Percentiles rank a stretch among this genome's conserved stretches.
These are phyloP conservation scores for Pseudogymnoascus sp. DNA, from an alignment of 2,329 filamentous ascomycete species.

Conservation along the genomic window DNA sequence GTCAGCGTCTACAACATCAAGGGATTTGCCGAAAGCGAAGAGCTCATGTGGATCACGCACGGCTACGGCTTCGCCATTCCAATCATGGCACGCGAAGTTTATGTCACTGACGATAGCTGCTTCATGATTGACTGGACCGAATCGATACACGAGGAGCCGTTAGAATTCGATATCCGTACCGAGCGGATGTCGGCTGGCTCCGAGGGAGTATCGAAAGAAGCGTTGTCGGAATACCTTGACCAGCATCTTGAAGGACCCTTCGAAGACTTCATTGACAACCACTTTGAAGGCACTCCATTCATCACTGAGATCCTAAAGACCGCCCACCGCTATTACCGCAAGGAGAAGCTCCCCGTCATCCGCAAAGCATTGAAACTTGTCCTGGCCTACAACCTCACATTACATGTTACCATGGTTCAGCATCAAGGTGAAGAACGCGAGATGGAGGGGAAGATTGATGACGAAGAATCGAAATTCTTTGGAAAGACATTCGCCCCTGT, in stretches of 20 bases:
- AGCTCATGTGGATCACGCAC: slow-evolving; percentile 83
- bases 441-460: slow-evolving; percentile 74
- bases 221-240: slow-evolving; percentile 86
- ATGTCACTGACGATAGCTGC: slow-evolving; percentile 82
- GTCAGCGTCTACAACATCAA: slow-evolving; percentile 95
- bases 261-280: slow-evolving; percentile 88
- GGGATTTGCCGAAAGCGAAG: slow-evolving; percentile 61
- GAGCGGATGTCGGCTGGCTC: slow-evolving; percentile 82
- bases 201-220: slow-evolving; percentile 72
- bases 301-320: slow-evolving; percentile 95
- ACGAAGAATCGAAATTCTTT: slow-evolving; percentile 76
- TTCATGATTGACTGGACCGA: slow-evolving; percentile 94
- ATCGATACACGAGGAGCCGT: slow-evolving; percentile 63
- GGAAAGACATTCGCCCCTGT: slow-evolving; percentile 89
- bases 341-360: slow-evolving; percentile 80
- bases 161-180: slow-evolving; percentile 77
- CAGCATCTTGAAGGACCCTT: slow-evolving; percentile 89
- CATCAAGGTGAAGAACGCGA: slow-evolving; percentile 72
- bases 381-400: slow-evolving; percentile 87
- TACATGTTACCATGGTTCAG: slow-evolving; percentile 91
- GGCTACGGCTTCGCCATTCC: slow-evolving; percentile 90
- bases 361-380: slow-evolving; percentile 93
- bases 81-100: slow-evolving; percentile 89
- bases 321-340: slow-evolving; percentile 83
- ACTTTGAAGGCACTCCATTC: slow-evolving; percentile 92